Conservation (phyloP, 495 filamentous ascomycete species). For the Penicillium maclennaniae region DNA sequence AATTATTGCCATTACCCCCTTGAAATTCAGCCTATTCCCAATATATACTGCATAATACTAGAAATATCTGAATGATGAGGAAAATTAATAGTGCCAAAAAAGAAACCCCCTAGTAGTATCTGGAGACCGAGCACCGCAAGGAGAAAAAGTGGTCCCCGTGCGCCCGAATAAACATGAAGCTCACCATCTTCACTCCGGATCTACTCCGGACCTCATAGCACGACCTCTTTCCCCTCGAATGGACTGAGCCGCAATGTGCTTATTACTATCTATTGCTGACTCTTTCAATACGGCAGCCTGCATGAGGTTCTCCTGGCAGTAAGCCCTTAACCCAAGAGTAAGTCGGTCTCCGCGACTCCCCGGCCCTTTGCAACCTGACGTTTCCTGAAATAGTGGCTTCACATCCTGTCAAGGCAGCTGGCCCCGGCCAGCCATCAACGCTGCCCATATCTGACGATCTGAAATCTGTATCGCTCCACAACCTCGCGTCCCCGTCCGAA, state of each 20-base stretch:
- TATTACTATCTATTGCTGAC: constrained; percentile 13
- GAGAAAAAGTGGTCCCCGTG: constrained; percentile 16
- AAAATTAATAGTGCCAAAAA: neutral
- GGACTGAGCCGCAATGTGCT: constrained; percentile 17
- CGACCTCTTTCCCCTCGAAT: constrained; percentile 3
- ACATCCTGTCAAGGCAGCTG: constrained; percentile 39
- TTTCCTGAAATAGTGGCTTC: constrained; percentile 32
- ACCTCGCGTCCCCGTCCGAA: constrained; percentile 37
- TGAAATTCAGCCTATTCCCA: neutral
- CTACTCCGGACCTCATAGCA: constrained; percentile 5
- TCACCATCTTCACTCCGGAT: constrained; percentile 7
- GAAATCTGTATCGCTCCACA: constrained; percentile 40
- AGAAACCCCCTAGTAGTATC: neutral
- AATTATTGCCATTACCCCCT: neutral
- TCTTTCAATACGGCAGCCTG: constrained; percentile 15
- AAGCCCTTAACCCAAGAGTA: constrained; percentile 22
- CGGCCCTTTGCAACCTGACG: constrained; percentile 1
- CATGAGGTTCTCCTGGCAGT: constrained; percentile 17
- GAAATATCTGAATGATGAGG: neutral
- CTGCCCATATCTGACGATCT: constrained; percentile 46
- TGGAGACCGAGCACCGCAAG: neutral
- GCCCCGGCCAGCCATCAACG: constrained; percentile 37
- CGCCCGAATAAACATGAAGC: constrained; percentile 17
- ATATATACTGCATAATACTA: neutral
- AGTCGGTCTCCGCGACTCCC: constrained; percentile 4